These are phyloP conservation scores for Macadamia tetraphylla DNA, from an alignment of 164 flowering plant species.

Conservation along the genomic window DNA sequence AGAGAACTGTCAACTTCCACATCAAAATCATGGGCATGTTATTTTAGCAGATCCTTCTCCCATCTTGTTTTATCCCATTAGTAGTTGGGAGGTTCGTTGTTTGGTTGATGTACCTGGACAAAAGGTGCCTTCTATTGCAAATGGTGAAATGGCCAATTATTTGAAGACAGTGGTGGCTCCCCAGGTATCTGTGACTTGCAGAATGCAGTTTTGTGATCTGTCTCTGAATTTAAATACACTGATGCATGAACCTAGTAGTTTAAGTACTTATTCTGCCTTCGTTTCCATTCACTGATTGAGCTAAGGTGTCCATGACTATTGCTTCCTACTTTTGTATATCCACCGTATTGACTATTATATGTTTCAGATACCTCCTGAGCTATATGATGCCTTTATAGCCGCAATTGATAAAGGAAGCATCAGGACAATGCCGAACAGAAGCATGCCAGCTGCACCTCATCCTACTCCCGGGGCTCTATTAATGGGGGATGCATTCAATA, in stretches of 20 bases:
- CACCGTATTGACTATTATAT: neutral
- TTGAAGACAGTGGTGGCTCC: constrained; percentile 81
- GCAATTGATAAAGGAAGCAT: constrained; percentile 78
- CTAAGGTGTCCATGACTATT: too few species aligned
- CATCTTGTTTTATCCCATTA: constrained; percentile 81
- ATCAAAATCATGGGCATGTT: constrained; percentile 88
- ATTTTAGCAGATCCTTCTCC: constrained; percentile 87
- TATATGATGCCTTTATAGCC: constrained; percentile 58
- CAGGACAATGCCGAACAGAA: constrained; percentile 88
- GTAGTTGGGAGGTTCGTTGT: constrained; percentile 83
- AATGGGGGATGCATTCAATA: constrained; percentile 94
- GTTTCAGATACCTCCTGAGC: constrained; percentile 60
- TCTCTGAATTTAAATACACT: neutral
- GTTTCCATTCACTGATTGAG: too few species aligned
- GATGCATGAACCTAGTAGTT: neutral
- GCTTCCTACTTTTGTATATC: too few species aligned
- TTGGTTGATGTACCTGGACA: constrained; percentile 95
- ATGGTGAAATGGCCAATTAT: constrained; percentile 83
- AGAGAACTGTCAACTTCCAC: constrained; percentile 84
- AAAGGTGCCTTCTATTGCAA: constrained; percentile 86
- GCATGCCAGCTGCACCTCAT: constrained; percentile 93
- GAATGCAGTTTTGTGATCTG: neutral
- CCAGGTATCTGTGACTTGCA: constrained; percentile 45
- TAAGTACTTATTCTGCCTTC: too few species aligned
- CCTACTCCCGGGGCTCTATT: constrained; percentile 90